Evolutionary conservation across 768 basidiomycete species (phyloP).

Genomic region (Tulasnella sp.): DNA sequence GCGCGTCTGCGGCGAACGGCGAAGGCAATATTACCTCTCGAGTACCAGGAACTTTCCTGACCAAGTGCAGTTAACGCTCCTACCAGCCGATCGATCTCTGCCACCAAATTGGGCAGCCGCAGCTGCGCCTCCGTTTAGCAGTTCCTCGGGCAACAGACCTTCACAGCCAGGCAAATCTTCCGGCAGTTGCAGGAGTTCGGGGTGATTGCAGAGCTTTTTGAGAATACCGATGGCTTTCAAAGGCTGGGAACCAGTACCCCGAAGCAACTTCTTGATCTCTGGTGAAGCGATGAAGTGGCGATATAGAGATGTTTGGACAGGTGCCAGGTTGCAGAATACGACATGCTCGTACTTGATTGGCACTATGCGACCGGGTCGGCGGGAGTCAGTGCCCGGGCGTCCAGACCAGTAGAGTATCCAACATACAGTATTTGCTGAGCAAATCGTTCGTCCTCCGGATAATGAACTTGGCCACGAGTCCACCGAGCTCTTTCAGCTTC

Average conservation of each 20-base stretch:
- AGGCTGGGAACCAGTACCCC: conserved; percentile 86
- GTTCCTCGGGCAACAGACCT: conserved; percentile 74
- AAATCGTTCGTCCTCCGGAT: conserved; percentile 92
- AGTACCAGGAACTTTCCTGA: conserved; percentile 89
- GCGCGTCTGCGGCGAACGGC: not conserved
- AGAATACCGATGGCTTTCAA: conserved; percentile 92
- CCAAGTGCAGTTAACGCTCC: conserved; percentile 67
- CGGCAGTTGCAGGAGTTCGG: conserved; percentile 81
- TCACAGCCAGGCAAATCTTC: conserved; percentile 80
- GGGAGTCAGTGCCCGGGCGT: not conserved
- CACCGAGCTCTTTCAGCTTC: conserved; percentile 87
- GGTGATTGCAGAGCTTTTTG: conserved; percentile 95
- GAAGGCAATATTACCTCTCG: conserved; percentile 58
- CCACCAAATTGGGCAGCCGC: conserved; percentile 28
- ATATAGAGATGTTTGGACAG: conserved; percentile 81
- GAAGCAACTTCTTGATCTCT: conserved; percentile 83
- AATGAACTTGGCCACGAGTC: conserved; percentile 87
- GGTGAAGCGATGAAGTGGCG: conserved; percentile 88
- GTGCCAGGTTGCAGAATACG: conserved; percentile 83
- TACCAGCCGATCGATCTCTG: conserved; percentile 22
- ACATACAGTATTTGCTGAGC: conserved; percentile 82
- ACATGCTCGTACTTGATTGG: conserved; percentile 99
- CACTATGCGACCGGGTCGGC: conserved; percentile 46
- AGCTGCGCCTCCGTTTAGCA: conserved; percentile 45
- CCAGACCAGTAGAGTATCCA: not conserved